Conservation (phyloP, 371 early-diverging fungal genomes). For the Circinella minor region DNA sequence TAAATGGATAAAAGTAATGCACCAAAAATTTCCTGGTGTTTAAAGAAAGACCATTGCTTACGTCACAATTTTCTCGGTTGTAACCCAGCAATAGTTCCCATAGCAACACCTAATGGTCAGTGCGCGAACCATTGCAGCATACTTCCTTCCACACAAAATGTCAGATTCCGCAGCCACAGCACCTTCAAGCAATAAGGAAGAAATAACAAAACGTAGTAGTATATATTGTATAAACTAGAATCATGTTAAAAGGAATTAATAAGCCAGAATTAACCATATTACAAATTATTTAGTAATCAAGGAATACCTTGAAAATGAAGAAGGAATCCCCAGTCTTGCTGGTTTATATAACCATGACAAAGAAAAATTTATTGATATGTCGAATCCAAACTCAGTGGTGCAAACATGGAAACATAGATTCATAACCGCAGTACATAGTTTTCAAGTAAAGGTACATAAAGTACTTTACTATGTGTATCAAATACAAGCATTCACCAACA, state of each 20-base stretch:
- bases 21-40: neutral
- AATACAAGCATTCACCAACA: neutral
- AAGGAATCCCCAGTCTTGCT: constrained; percentile 1
- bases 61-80: neutral
- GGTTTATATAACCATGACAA: neutral
- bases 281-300: constrained; percentile 3
- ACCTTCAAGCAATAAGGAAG: neutral
- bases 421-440: neutral
- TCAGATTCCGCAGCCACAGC: constrained; percentile 4
- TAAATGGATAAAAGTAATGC: neutral
- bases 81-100: neutral
- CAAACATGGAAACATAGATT: constrained; percentile 2
- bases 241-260: neutral
- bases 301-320: neutral
- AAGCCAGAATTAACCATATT: constrained; percentile 2
- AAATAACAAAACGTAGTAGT: neutral
- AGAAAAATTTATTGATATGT: neutral
- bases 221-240: neutral
- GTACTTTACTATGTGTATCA: neutral
- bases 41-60: neutral
- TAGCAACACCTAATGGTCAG: no score
- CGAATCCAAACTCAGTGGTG: neutral
- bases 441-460: neutral
- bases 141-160: constrained; percentile 1
- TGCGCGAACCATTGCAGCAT: neutral